Evolutionary conservation across 148 eudicot genomes (phyloP).

Genomic region (Silene uniflora): DNA sequence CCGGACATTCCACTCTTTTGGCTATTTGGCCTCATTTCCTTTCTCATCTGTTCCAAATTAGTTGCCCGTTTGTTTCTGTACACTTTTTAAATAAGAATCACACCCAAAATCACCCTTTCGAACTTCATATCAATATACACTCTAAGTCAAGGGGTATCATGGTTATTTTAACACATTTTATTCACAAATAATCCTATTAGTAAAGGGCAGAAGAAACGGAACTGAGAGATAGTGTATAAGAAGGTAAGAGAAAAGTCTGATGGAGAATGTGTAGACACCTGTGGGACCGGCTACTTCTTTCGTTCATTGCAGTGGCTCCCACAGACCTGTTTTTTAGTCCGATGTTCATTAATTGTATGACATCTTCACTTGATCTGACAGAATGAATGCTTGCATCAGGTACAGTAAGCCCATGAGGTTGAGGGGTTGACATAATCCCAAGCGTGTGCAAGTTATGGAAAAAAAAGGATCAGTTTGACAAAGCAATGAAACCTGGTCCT

Average conservation of each 20-base stretch:
- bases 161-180: background rate
- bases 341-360: slow-evolving; percentile 52
- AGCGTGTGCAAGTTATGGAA: slow-evolving; percentile 56
- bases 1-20: background rate
- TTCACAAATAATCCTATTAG: background rate
- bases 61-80: background rate
- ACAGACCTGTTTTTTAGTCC: slow-evolving; percentile 58
- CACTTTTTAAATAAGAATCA: background rate
- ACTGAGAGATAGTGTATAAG: background rate
- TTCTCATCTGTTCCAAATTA: background rate
- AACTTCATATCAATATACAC: background rate
- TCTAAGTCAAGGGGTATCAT: background rate
- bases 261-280: slow-evolving; percentile 37
- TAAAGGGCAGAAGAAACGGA: background rate
- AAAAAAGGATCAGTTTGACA: background rate
- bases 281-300: slow-evolving; percentile 84
- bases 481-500: background rate
- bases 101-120: background rate
- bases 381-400: slow-evolving; percentile 68
- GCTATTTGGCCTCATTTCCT: background rate
- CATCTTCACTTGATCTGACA: slow-evolving; percentile 54
- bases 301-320: slow-evolving; percentile 62
- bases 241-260: background rate
- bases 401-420: slow-evolving; percentile 60
- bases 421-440: slow-evolving; percentile 49